Evolutionary conservation across 2,329 filamentous ascomycete genomes (phyloP).

Genomic region (Trichoderma aggressivum): DNA sequence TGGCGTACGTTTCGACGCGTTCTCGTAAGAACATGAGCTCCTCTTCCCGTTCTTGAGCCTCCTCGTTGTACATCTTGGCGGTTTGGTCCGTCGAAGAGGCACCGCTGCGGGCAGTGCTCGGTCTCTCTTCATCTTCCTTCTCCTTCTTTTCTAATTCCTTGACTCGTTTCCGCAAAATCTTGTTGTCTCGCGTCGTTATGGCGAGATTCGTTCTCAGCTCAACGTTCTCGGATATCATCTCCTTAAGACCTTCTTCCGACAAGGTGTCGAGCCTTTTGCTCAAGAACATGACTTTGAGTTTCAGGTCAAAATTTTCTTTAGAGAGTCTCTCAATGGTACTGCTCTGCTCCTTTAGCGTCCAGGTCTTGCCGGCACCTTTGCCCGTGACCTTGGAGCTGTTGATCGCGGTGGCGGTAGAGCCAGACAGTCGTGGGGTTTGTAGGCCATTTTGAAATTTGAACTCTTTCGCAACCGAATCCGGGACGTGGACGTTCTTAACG

Average conservation of each 20-base stretch:
- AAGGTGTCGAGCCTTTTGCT: constrained; percentile 89
- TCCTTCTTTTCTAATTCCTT: constrained; percentile 83
- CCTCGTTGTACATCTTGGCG: constrained; percentile 54
- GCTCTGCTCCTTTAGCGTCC: constrained; percentile 96
- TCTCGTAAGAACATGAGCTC: constrained; percentile 84
- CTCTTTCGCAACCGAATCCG: constrained; percentile 80
- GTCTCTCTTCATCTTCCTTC: constrained; percentile 61
- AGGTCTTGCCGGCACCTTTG: constrained; percentile 57
- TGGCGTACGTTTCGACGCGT: constrained; percentile 77
- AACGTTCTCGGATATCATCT: constrained; percentile 97
- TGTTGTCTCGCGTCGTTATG: constrained; percentile 87
- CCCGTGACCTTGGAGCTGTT: constrained; percentile 42
- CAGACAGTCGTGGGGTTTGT: constrained; percentile 54
- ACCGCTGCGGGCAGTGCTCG: constrained; percentile 56
- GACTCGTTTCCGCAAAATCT: constrained; percentile 72
- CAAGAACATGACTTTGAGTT: constrained; percentile 95
- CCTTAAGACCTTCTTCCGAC: constrained; percentile 93
- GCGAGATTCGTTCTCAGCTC: constrained; percentile 88
- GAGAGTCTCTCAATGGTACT: constrained; percentile 93
- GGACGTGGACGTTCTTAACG: constrained; percentile 85
- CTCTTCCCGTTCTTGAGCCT: constrained; percentile 70
- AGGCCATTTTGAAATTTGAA: constrained; percentile 74
- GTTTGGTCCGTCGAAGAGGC: constrained; percentile 57
- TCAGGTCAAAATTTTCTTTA: constrained; percentile 97
- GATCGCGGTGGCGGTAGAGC: constrained; percentile 50